These are phyloP conservation scores for Diaporthe longicolla DNA, from an alignment of 2,329 filamentous ascomycete genomes.

Conservation along the genomic window DNA sequence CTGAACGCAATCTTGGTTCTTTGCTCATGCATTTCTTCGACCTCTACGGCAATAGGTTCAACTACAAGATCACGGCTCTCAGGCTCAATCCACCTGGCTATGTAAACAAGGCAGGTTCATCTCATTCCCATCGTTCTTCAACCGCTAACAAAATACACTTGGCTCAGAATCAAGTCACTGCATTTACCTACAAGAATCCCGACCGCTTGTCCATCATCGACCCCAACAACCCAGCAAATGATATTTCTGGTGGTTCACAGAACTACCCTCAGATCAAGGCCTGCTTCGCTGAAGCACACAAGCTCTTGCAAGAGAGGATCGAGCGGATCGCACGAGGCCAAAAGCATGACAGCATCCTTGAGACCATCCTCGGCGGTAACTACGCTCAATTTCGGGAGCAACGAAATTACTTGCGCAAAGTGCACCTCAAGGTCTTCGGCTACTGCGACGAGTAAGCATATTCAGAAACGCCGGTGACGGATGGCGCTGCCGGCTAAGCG, in stretches of 20 bases:
- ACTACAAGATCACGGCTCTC: constrained; percentile 79
- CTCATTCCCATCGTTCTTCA: background rate
- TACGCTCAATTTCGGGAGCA: constrained; percentile 82
- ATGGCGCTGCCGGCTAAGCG: background rate
- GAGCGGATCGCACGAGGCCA: constrained; percentile 55
- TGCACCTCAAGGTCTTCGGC: constrained; percentile 61
- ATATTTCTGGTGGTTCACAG: constrained; percentile 88
- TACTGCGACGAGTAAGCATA: constrained; percentile 50
- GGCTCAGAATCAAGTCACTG: constrained; percentile 58
- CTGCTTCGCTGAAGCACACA: constrained; percentile 78
- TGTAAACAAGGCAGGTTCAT: constrained; percentile 77
- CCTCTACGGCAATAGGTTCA: constrained; percentile 87
- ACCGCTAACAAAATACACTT: constrained; percentile 17
- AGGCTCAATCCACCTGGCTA: constrained; percentile 81
- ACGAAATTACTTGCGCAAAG: constrained; percentile 71
- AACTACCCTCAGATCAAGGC: constrained; percentile 77
- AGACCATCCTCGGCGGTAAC: constrained; percentile 80
- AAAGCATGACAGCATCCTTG: constrained; percentile 71
- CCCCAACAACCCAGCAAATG: constrained; percentile 87
- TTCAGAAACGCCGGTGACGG: background rate
- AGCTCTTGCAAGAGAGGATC: constrained; percentile 71
- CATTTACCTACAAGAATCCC: constrained; percentile 69
- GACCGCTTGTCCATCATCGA: constrained; percentile 90
- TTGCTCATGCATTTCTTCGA: constrained; percentile 90
- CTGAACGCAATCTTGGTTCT: constrained; percentile 80